Evolutionary conservation across 345 rosid genomes (phyloP), one percentile per base, ranked within the genome.

Genomic region (Excoecaria cochinchinensis): DNA sequence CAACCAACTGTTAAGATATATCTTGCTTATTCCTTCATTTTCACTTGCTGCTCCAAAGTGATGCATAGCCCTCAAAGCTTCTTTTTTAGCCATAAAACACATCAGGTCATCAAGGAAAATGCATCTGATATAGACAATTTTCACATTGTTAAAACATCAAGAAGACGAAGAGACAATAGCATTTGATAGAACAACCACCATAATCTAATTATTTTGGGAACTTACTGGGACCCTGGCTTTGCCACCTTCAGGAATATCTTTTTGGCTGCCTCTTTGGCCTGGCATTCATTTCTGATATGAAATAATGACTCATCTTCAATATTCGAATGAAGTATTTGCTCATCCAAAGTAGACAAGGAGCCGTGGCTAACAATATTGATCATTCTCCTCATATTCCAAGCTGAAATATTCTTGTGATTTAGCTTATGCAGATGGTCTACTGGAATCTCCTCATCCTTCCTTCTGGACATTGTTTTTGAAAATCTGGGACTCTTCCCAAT

Each of bases 301-400:
- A 79, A 59, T 24, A 62, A 62, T 71, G 86, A 81, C 40, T 75
- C 87, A 39, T 84, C 86, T 61, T 72, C 86, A 59, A 57, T 70
- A 59, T 85, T 80, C n/a, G 86, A 77, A 72, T 79, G 78, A 15
- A 82, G 77, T 68, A 87, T 81, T 21, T 82, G 81, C 72, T 86
- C 89, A 77, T 89, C 90, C 77, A 86, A 58, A 5, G 90, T 89
- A 25, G 80, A 80, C 62, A 89, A 73, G 5, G 75, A 42, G 3
- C 82, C 83, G 3, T 67, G 86, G 14, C 84, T 76, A 63, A 84
- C 25, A 12, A 85, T 76, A 24, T 80, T 64, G 17, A 85, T 66
- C 88, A 85, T 82, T 81, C 78, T 81, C 69, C 73, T 82, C 85
- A 86, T 79, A 59, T 82, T 79, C 90, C 82, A 85, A 66, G 81